These are phyloP conservation scores for Cetradonia linearis DNA, from an alignment of 495 filamentous ascomycete genomes.

Conservation along the genomic window DNA sequence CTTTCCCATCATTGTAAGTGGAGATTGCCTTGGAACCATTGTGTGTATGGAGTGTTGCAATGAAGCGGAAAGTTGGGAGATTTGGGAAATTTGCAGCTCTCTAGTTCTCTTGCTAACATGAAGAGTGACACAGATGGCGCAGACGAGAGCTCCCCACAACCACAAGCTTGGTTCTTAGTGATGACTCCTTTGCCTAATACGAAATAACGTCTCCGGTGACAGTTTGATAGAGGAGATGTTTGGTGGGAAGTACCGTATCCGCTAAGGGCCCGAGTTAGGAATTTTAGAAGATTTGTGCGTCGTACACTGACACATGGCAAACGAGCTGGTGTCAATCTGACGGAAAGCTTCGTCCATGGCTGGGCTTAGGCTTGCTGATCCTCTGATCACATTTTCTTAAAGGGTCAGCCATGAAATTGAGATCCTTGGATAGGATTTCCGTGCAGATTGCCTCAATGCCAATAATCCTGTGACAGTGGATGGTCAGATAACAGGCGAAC, in stretches of 20 bases:
- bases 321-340: conserved; percentile 1
- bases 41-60: not conserved
- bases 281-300: not conserved
- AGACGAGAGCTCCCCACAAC: conserved; percentile 3
- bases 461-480: not conserved
- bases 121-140: conserved; percentile 7
- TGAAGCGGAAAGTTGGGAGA: not conserved
- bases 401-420: not conserved
- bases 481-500: not conserved
- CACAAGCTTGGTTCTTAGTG: conserved; percentile 3
- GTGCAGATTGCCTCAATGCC: not conserved
- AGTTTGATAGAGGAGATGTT: not conserved
- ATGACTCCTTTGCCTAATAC: conserved; percentile 2
- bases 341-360: conserved; percentile 4
- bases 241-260: conserved; percentile 3
- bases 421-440: not conserved
- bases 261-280: conserved; percentile 4
- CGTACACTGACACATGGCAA: conserved; percentile 1
- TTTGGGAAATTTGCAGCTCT: conserved; percentile 7
- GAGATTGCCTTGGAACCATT: not conserved
- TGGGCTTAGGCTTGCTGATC: not conserved
- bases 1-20: not conserved
- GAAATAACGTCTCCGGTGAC: not conserved
- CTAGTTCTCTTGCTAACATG: conserved; percentile 7
- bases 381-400: not conserved